Percentiles rank a stretch among this genome's conserved stretches.
These are phyloP conservation scores for Fraxinus americana DNA, from an alignment of 257 asterid species.

Conservation along the genomic window DNA sequence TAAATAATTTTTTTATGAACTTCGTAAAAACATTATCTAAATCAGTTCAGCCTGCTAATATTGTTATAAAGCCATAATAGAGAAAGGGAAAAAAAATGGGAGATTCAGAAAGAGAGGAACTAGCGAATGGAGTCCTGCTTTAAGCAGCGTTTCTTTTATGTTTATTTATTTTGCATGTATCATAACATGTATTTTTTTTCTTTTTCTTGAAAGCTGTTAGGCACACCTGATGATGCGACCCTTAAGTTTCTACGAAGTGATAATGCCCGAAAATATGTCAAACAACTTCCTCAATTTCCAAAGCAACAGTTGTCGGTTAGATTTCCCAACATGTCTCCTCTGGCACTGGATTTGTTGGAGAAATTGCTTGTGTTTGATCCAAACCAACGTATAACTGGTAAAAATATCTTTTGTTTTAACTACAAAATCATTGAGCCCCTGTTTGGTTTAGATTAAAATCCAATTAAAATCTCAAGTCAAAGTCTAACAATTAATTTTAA, in stretches of 20 bases:
- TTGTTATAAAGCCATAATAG: not conserved
- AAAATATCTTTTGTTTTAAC: slow-evolving; percentile 2
- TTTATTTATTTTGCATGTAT: not conserved
- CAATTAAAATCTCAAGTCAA: too few relatives aligned
- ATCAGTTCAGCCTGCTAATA: not conserved
- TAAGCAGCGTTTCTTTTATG: not conserved
- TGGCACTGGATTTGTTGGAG: slow-evolving; percentile 77
- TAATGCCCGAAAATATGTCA: slow-evolving; percentile 68
- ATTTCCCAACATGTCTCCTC: slow-evolving; percentile 70
- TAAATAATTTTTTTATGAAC: not conserved
- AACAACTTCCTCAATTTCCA: slow-evolving; percentile 68
- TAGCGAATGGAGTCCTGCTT: too few relatives aligned
- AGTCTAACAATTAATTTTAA: too few relatives aligned
- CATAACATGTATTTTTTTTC: slow-evolving; percentile 20
- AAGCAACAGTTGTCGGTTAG: slow-evolving; percentile 65
- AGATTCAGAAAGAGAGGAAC: not conserved
- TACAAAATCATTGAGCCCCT: not conserved
- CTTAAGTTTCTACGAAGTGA: slow-evolving; percentile 75
- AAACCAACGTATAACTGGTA: slow-evolving; percentile 72
- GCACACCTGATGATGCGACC: slow-evolving; percentile 76
- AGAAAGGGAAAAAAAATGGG: not conserved
- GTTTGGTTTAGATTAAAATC: too few relatives aligned
- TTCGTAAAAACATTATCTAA: not conserved
- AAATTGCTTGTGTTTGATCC: slow-evolving; percentile 93
- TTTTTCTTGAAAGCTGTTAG: slow-evolving; percentile 61